Base-by-base conservation (phyloP, 176 grass and related monocot species). In the Secale cereale region DNA sequence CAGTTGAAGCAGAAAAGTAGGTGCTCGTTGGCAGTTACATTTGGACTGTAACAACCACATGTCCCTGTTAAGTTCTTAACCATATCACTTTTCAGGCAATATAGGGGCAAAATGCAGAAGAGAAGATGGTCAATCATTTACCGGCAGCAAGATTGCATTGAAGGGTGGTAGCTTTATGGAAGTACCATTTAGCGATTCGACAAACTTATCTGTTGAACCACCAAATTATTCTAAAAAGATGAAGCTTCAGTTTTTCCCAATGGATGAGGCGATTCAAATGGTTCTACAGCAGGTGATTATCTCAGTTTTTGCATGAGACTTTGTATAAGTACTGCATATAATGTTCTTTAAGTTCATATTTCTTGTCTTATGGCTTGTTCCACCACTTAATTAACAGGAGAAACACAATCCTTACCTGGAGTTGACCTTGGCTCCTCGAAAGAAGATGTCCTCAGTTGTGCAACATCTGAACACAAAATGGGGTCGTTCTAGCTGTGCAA, bases 401-500 rank as follows among this genome's bases (percentile, higher is more conserved):
- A 85, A 92, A 35, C 94, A 85, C 76, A 99, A 94, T 56, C 97
- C 94, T 65, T 94, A 91, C 68, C 82, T 99, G 78, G 97, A 99
- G 86, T 87, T 99, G 82, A 97, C 77, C 88, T 66, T 99, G 84
- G 78, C 90, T 86, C 89, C 86, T 67, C 78, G 89, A 74, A 99
- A 99, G 88, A 99, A 94, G 85, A 94, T 99, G 67, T 97, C 97
- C 60, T 99, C 97, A 83, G 85, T 99, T 84, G 84, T 99, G 82
- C 94, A 94, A 80, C 97, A 99, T 86, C 76, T 99, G 41, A 89
- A 86, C 65, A 83, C 87, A 78, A 99, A 99, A 89, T 99, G 97
- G 97, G 89, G 85, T 41, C 81, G 45, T 78, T 92, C 85, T 69
- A 86, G 82, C 35, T 83, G 79, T 30, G 86, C 88, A 82, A 75